phyloP scores from a whole-genome alignment of 1,139 yeast genomes.

The Geotrichum klebahnii region DNA sequence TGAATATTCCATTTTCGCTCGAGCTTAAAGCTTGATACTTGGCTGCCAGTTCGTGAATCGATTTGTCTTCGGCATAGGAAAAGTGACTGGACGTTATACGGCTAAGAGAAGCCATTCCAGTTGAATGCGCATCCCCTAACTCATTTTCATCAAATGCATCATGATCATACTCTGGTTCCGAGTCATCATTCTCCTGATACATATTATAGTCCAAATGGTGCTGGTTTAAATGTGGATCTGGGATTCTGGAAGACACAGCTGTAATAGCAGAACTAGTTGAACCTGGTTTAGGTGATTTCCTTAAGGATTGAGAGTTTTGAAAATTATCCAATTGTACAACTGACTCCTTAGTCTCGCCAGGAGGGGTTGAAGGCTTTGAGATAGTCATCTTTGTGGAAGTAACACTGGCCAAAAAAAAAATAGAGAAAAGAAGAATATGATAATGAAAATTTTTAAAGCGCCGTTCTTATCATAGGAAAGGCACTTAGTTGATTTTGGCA shows the following conservation, averaged over 20 bases:
- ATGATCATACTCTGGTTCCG: constrained; percentile 5
- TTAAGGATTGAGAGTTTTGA: background rate
- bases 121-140: constrained; percentile 9
- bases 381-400: background rate
- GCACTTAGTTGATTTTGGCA: background rate
- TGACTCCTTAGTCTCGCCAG: background rate
- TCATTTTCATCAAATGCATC: constrained; percentile 11
- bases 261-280: background rate
- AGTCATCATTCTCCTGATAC: no score
- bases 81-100: constrained; percentile 37
- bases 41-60: constrained; percentile 65
- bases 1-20: background rate
- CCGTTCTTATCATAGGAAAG: background rate
- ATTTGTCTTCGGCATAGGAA: constrained; percentile 64
- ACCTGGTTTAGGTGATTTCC: background rate
- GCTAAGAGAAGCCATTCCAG: no score
- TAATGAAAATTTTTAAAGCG: background rate
- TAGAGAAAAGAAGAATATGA: background rate
- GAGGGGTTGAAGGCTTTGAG: background rate
- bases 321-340: background rate
- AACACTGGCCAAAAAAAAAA: background rate
- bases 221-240: constrained; percentile 2
- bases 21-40: constrained; percentile 54
- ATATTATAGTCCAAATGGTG: background rate
- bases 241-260: background rate